A percentile compares a stretch with the other conserved stretches of the same genome.
phyloP scores from a whole-genome alignment of 306 rosid genomes.

The Calophaca sinica region DNA sequence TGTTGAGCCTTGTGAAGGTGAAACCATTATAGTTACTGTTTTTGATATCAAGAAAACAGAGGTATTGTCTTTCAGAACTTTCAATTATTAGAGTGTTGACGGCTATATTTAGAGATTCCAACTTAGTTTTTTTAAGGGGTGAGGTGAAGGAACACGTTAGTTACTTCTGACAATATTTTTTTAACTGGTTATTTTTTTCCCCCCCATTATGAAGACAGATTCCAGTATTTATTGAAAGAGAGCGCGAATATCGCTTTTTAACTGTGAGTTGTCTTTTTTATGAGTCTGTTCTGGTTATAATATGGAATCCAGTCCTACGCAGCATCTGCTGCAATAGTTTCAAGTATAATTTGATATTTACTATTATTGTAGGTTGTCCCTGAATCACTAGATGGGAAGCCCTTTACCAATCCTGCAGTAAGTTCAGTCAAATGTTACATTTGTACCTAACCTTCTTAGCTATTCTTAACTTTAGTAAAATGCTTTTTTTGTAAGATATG shows the following conservation, averaged over 20 bases:
- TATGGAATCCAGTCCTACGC: background rate
- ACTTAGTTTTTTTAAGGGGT: too few relatives aligned
- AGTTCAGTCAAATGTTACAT: constrained; percentile 42
- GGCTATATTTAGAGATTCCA: background rate
- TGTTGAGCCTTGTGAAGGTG: constrained; percentile 82
- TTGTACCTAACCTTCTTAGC: background rate
- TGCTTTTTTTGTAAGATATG: background rate
- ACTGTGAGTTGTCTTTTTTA: constrained; percentile 59
- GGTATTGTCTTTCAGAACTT: constrained; percentile 49
- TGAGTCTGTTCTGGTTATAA: background rate
- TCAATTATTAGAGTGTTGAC: background rate
- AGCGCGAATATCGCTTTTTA: constrained; percentile 77
- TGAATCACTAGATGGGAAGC: constrained; percentile 70
- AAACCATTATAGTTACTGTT: constrained; percentile 64
- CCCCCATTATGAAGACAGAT: constrained; percentile 55
- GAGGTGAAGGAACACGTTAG: too few relatives aligned
- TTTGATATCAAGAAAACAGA: constrained; percentile 79
- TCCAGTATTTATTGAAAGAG: constrained; percentile 81
- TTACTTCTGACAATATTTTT: too few relatives aligned
- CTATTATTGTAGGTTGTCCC: constrained; percentile 63
- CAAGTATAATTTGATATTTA: constrained; percentile 14
- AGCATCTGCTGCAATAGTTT: background rate
- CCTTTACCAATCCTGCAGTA: constrained; percentile 69
- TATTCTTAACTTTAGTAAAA: background rate
- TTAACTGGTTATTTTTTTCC: too few relatives aligned